These are phyloP conservation scores for Phytophthora kernoviae DNA, from an alignment of 352 stramenopile genomes.

Conservation along the genomic window DNA sequence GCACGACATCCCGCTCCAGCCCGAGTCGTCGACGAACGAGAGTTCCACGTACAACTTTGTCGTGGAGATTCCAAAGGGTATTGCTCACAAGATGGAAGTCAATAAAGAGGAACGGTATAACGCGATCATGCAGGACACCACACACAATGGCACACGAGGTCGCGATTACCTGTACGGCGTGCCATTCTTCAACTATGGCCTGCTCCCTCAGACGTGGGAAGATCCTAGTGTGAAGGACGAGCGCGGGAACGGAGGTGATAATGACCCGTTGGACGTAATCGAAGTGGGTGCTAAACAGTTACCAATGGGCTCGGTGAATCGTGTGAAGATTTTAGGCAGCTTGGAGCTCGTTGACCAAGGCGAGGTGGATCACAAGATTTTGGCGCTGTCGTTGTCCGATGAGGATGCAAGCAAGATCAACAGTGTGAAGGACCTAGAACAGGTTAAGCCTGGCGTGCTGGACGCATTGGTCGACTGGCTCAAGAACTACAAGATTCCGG, in stretches of 20 bases:
- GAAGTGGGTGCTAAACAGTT: slow-evolving; percentile 94
- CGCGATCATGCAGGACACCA: slow-evolving; percentile 98
- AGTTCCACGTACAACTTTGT: slow-evolving; percentile 93
- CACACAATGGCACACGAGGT: slow-evolving; percentile 94
- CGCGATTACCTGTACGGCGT: slow-evolving; percentile 97
- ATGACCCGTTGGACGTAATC: slow-evolving; percentile 99
- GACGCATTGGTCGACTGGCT: slow-evolving; percentile 95
- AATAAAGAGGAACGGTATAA: slow-evolving; percentile 95
- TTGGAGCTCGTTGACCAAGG: slow-evolving; percentile 98
- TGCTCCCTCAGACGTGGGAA: slow-evolving; percentile 99
- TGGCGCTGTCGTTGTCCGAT: slow-evolving; percentile 93
- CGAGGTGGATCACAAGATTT: slow-evolving; percentile 99
- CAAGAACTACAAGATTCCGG: slow-evolving; percentile 98
- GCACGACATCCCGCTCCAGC: slow-evolving; percentile 96
- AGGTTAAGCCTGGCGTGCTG: slow-evolving; percentile 91
- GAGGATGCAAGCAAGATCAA: slow-evolving; percentile 86
- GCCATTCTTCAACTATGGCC: slow-evolving; percentile 99
- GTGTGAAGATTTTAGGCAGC: slow-evolving; percentile 97
- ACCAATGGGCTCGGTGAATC: slow-evolving; percentile 94
- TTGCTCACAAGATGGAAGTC: slow-evolving; percentile 99
- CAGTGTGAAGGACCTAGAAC: slow-evolving; percentile 90
- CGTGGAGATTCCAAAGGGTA: slow-evolving; percentile 98
- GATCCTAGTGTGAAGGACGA: slow-evolving; percentile 90
- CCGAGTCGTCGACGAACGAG: slow-evolving; percentile 46
- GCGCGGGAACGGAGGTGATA: slow-evolving; percentile 95